Evolutionary conservation across 495 filamentous ascomycete species (phyloP), one percentile per base, ranked within the genome.

Genomic region (Podospora appendiculata): DNA sequence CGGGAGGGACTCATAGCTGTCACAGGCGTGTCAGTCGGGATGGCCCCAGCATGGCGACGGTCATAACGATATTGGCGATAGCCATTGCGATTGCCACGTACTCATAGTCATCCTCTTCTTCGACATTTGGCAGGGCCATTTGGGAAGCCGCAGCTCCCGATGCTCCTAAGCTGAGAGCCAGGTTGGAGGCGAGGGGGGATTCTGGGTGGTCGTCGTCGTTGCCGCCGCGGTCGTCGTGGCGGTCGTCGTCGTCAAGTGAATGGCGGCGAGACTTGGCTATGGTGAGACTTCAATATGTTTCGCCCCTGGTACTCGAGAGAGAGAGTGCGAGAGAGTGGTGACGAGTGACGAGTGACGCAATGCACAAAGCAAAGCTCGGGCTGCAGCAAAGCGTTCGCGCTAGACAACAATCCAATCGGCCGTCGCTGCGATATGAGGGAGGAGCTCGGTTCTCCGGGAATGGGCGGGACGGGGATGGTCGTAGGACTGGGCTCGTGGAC

Each of bases 81-180:
- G 13, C 13, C 36, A 38, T 38, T 13, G 13, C 13, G 10, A 38
- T 38, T 13, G 36, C 13, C 36, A 38, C 74, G 52, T 74, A 82
- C 74, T 80, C 79, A 59, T 79, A 79, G 50, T 81, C 78, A 62
- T 80, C 78, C 54, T 64, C 72, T 50, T 70, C 71, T 59, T 79
- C 74, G 68, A 66, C 66, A 64, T 75, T 70, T 63, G 76, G 77
- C 75, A 77, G 76, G 72, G 78, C 76, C 78, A 81, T 81, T 57
- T 70, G 67, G 71, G 64, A 63, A 67, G 73, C 74, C 72, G 70
- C 76, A 69, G 74, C 77, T 72, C 72, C 68, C 68, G 76, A 66
- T 61, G 71, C 71, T 69, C 70, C 74, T 66, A 74, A 57, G 66
- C 77, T 71, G 62, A 79, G 71, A 69, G 77, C 77, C 78, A 81